Base-by-base conservation (phyloP, 2,329 filamentous ascomycete species). In the Fusarium staphyleae region DNA sequence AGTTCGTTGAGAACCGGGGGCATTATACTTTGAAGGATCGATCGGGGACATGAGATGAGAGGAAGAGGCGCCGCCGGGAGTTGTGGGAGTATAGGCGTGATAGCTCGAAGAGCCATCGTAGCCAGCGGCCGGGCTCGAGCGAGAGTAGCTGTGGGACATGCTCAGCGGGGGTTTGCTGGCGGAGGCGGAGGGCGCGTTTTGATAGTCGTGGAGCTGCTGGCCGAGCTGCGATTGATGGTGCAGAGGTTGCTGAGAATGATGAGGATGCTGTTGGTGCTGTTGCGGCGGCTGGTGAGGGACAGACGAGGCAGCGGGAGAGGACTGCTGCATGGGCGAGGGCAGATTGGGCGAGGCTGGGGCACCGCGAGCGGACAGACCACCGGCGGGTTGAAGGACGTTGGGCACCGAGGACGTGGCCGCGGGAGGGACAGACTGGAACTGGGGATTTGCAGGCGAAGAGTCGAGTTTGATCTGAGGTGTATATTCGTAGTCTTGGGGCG, bases 111-210 rank as follows among this genome's bases (percentile, higher is more conserved):
- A 71, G 36, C 74, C 71, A 56, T 87, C 83, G 70, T 83, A 86
- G 53, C 77, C 75, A 43, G 78, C 78, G 36, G 87, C 86, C 43
- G 92, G 91, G 73, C 91, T 96, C 51, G 91, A 95, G 66, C 90
- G 85, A 40, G 93, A 93, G 75, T 96, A 93, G 70, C 81, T 84
- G 71, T 93, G 90, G 34, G 88, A 82, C 71, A 83, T 73, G 72
- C 77, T 85, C 67, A 89, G 78, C 35, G 86, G 82, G 16, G 88
- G 84, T 69, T 89, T 87, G 41, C 86, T 84, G 35, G 88, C 85
- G 19, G 85, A 81, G 16, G 57, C 29, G 34, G 55, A 45, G 12
- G 57, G 40, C 7, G 61, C 49, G 55, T 53, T 58, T 32, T 57
- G 32, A 41, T 61, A 65, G 22, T 60, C 49, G 36, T 82, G 78